Evolutionary conservation across 495 filamentous ascomycete species (phyloP).

Genomic region (Penicillium bialowiezense): DNA sequence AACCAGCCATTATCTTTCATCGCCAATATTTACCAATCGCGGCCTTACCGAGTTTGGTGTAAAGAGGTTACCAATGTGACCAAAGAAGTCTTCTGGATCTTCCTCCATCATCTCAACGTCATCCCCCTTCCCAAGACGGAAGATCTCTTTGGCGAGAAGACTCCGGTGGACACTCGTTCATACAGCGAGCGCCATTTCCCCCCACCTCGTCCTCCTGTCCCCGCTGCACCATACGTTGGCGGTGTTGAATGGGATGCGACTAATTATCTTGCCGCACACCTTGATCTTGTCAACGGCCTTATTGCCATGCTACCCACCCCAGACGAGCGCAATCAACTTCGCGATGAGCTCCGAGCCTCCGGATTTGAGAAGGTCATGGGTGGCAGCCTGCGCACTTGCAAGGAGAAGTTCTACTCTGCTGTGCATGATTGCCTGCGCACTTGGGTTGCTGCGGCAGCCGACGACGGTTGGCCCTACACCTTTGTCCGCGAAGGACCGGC

Average conservation of each 20-base stretch:
- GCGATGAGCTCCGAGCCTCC: conserved; percentile 71
- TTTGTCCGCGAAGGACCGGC: conserved; percentile 72
- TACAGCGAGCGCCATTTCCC: conserved; percentile 71
- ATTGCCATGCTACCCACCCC: conserved; percentile 75
- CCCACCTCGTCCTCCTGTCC: conserved; percentile 80
- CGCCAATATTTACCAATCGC: conserved; percentile 76
- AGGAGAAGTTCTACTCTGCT: conserved; percentile 91
- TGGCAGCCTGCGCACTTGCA: conserved; percentile 79
- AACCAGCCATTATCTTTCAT: conserved; percentile 81
- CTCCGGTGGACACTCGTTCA: conserved; percentile 5
- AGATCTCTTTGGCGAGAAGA: conserved; percentile 23
- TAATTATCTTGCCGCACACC: conserved; percentile 87
- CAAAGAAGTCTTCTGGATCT: conserved; percentile 99
- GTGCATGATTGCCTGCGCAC: conserved; percentile 86
- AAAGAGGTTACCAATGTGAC: conserved; percentile 89
- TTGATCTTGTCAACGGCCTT: conserved; percentile 90
- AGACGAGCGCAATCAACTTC: conserved; percentile 73
- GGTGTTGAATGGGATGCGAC: conserved; percentile 99
- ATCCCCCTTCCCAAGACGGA: conserved; percentile 53
- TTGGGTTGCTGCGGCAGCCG: conserved; percentile 83
- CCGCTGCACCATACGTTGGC: conserved; percentile 93
- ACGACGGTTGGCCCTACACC: conserved; percentile 81
- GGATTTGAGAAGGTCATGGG: conserved; percentile 94
- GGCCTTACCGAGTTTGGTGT: conserved; percentile 91
- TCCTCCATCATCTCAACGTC: conserved; percentile 89